These are phyloP conservation scores for Yamadazyma olivae DNA, from an alignment of 805 yeast genomes.

Conservation along the genomic window DNA sequence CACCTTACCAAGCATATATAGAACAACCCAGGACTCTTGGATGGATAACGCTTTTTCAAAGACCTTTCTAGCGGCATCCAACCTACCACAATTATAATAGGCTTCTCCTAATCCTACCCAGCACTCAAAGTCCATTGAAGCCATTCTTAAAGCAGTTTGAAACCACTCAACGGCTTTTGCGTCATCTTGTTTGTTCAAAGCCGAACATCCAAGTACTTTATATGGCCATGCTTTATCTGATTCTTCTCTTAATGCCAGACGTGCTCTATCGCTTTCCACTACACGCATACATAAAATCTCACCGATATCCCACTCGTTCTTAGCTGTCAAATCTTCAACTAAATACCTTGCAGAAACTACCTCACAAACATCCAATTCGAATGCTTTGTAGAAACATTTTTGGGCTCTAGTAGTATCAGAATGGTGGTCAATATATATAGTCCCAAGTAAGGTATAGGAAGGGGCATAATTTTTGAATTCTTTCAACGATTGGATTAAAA, in stretches of 20 bases:
- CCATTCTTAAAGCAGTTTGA: slow-evolving; percentile 76
- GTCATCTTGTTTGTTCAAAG: slow-evolving; percentile 67
- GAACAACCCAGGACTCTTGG: slow-evolving; percentile 57
- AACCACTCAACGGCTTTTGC: slow-evolving; percentile 84
- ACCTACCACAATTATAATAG: slow-evolving; percentile 76
- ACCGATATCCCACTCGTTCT: slow-evolving; percentile 81
- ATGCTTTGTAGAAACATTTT: slow-evolving; percentile 85
- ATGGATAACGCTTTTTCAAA: slow-evolving; percentile 61
- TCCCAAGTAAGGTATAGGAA: slow-evolving; percentile 78
- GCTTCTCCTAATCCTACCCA: slow-evolving; percentile 99
- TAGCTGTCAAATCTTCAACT: slow-evolving; percentile 63
- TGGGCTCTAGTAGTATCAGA: slow-evolving; percentile 67
- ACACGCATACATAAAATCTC: slow-evolving; percentile 68
- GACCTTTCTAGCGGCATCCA: slow-evolving; percentile 84
- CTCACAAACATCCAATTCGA: slow-evolving; percentile 80
- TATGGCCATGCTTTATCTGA: slow-evolving; percentile 75
- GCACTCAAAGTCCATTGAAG: slow-evolving; percentile 66
- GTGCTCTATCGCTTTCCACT: slow-evolving; percentile 59
- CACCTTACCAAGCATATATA: slow-evolving; percentile 65
- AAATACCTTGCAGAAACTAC: slow-evolving; percentile 69
- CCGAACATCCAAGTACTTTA: slow-evolving; percentile 77
- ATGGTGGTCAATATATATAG: slow-evolving; percentile 57
- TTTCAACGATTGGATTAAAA: slow-evolving; percentile 60
- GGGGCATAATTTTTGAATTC: slow-evolving; percentile 67
- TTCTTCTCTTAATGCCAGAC: slow-evolving; percentile 39